Percentiles rank a stretch among this genome's conserved stretches.
Conservation (phyloP, 2,329 filamentous ascomycete genomes). For the Cadophora sp. region DNA sequence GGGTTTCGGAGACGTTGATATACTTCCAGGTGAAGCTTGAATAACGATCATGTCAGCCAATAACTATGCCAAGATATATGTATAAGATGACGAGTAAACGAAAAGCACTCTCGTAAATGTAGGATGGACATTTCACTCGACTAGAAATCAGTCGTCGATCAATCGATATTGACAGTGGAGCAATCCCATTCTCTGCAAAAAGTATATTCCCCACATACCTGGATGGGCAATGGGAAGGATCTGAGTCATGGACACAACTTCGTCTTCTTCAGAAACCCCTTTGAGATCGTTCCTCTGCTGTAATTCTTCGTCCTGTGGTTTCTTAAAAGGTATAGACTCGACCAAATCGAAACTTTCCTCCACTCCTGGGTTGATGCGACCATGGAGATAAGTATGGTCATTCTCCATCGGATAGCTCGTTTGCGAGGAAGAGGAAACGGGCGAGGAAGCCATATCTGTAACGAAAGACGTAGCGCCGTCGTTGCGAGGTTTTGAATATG, state of each 20-base stretch:
- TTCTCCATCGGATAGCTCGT: constrained; percentile 33
- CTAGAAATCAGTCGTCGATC: not conserved
- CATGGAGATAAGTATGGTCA: constrained; percentile 34
- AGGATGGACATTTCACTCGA: not conserved
- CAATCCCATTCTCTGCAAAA: not conserved
- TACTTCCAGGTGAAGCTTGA: constrained; percentile 7
- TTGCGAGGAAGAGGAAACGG: constrained; percentile 11
- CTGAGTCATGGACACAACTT: constrained; percentile 1
- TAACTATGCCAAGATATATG: not conserved
- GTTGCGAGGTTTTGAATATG: not conserved
- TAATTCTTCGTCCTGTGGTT: constrained; percentile 7
- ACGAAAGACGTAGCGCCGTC: not conserved
- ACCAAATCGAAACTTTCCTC: constrained; percentile 32
- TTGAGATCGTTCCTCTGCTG: constrained; percentile 14
- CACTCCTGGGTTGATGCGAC: constrained; percentile 29
- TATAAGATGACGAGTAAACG: not conserved
- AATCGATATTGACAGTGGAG: not conserved
- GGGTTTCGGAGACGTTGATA: not conserved
- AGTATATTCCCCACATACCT: constrained; percentile 10
- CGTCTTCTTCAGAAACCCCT: not conserved
- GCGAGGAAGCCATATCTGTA: constrained; percentile 9
- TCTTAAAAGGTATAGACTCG: constrained; percentile 23
- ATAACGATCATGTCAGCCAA: not conserved
- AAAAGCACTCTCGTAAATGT: not conserved
- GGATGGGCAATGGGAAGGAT: not conserved